These are phyloP conservation scores for Cucumis sativus DNA, from an alignment of 306 rosid genomes.

Conservation along the genomic window DNA sequence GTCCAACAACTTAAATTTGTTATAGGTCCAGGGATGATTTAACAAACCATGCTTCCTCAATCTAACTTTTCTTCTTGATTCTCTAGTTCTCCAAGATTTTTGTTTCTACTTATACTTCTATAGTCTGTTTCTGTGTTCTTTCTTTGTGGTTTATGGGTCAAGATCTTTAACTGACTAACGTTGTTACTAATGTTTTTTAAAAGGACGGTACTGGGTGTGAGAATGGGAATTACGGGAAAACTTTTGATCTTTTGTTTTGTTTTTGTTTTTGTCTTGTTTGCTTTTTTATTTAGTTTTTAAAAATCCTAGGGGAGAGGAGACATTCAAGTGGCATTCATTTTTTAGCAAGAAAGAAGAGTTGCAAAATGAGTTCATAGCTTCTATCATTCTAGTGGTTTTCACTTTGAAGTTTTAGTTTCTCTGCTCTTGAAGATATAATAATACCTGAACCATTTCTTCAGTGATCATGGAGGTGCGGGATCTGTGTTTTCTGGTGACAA, in stretches of 20 bases:
- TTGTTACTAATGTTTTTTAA: background rate
- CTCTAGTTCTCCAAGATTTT: background rate
- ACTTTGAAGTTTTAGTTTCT: background rate
- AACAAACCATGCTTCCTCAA: background rate
- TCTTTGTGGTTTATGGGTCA: background rate
- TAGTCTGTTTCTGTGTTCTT: background rate
- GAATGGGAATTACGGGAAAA: background rate
- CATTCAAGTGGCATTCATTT: background rate
- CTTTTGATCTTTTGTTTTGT: background rate
- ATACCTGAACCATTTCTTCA: conserved; percentile 14
- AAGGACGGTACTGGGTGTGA: background rate
- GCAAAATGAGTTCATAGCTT: background rate
- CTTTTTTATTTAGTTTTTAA: no score
- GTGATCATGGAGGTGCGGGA: conserved; percentile 54
- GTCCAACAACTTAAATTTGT: background rate
- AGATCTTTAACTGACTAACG: background rate
- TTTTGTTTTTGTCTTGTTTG: no score
- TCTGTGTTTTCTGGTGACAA: conserved; percentile 63
- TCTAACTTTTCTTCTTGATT: background rate
- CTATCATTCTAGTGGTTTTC: background rate
- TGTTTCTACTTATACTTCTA: background rate
- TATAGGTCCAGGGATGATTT: background rate
- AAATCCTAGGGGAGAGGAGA: background rate
- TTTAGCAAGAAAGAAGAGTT: background rate
- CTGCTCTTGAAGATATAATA: background rate